Percentiles rank a stretch among this genome's conserved stretches.
phyloP scores from a whole-genome alignment of 2,329 filamentous ascomycete species.

The Emergomyces pasteurianus region DNA sequence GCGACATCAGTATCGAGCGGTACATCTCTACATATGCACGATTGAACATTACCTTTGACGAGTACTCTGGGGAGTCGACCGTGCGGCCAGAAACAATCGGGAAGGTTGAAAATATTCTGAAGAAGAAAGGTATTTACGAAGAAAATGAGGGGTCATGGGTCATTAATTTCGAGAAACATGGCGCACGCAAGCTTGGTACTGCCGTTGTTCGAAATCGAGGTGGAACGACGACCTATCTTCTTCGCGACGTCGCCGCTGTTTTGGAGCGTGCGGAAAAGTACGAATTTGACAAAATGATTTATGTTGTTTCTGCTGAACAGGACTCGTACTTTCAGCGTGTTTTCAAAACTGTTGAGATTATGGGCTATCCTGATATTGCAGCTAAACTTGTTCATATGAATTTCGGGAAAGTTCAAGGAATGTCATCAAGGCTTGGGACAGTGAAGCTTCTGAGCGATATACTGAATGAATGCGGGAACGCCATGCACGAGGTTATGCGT shows the following conservation, averaged over 20 bases:
- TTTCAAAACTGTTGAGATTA: constrained; percentile 63
- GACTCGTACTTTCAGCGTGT: constrained; percentile 62
- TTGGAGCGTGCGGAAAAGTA: constrained; percentile 50
- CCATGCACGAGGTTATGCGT: constrained; percentile 85
- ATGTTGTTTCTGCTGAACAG: constrained; percentile 61
- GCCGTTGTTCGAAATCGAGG: constrained; percentile 61
- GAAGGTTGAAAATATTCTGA: constrained; percentile 48
- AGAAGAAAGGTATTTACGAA: constrained; percentile 51
- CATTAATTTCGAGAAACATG: constrained; percentile 58
- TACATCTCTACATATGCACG: constrained; percentile 59
- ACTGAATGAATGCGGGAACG: constrained; percentile 60
- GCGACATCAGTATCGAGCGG: constrained; percentile 53
- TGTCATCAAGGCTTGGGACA: constrained; percentile 58
- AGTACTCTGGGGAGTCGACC: constrained; percentile 62
- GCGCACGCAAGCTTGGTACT: constrained; percentile 56
- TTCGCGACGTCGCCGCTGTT: constrained; percentile 65
- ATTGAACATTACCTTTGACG: constrained; percentile 59
- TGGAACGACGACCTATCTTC: constrained; percentile 65
- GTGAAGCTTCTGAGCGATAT: constrained; percentile 57
- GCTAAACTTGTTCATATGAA: constrained; percentile 61
- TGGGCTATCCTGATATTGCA: constrained; percentile 56
- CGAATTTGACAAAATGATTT: constrained; percentile 68
- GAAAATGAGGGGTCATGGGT: constrained; percentile 62
- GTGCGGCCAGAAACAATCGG: constrained; percentile 57
- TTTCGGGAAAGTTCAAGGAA: constrained; percentile 60